phyloP scores from a whole-genome alignment of 208 protist species.

The Porcisia deanei region DNA sequence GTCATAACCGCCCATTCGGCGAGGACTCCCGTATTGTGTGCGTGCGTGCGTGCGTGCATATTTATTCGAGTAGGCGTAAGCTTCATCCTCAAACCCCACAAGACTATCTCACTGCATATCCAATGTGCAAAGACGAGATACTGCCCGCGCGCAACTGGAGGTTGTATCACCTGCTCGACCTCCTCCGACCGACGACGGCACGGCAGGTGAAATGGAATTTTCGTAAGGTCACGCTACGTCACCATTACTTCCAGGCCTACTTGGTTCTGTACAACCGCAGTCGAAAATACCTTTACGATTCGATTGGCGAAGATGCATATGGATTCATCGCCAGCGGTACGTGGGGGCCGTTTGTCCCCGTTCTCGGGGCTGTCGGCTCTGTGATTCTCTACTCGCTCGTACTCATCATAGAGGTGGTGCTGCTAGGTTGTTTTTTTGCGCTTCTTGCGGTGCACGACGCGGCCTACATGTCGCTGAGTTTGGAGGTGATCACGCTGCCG shows the following conservation, averaged over 20 bases:
- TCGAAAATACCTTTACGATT: constrained; percentile 85
- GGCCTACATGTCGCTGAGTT: constrained; percentile 38
- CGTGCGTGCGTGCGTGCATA: background rate
- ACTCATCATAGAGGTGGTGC: constrained; percentile 50
- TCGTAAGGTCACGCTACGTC: constrained; percentile 83
- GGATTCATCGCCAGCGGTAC: constrained; percentile 85
- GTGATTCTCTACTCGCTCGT: constrained; percentile 64
- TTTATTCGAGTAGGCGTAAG: background rate
- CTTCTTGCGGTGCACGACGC: constrained; percentile 62
- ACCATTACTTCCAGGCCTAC: constrained; percentile 90
- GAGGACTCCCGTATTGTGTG: background rate
- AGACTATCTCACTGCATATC: background rate
- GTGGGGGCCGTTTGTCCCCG: constrained; percentile 80
- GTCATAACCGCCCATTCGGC: background rate
- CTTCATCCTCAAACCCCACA: background rate
- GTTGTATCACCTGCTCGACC: constrained; percentile 84
- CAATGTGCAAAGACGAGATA: constrained; percentile 38
- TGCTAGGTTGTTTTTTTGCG: constrained; percentile 73
- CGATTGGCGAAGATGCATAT: constrained; percentile 76
- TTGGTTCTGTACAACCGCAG: constrained; percentile 74
- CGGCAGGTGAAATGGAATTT: constrained; percentile 87
- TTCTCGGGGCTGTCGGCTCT: constrained; percentile 53
- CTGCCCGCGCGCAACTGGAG: constrained; percentile 69
- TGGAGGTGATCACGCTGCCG: constrained; percentile 47
- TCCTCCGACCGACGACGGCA: constrained; percentile 63